These are phyloP conservation scores for Corylus heterophylla DNA, from an alignment of 306 rosid species.

Conservation along the genomic window DNA sequence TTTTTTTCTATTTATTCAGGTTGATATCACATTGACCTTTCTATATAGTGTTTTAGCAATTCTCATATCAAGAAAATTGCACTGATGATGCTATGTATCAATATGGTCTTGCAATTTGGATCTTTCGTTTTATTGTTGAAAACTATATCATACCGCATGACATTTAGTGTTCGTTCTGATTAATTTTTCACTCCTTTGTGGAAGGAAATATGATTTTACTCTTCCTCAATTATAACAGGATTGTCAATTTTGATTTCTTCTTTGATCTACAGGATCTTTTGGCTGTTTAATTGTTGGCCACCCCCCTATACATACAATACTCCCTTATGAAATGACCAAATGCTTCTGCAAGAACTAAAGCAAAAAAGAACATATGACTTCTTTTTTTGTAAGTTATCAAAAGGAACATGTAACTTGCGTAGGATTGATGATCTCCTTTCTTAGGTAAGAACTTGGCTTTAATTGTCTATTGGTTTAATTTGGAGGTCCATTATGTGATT, in stretches of 20 bases:
- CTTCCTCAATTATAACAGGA: neutral
- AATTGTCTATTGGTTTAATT: neutral
- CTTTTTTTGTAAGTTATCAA: too few relatives aligned
- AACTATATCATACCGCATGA: neutral
- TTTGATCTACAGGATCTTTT: neutral
- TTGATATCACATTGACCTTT: neutral
- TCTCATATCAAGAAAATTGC: neutral
- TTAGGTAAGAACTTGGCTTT: neutral
- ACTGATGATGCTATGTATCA: neutral
- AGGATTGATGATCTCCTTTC: neutral
- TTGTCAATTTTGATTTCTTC: neutral
- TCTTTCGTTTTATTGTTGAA: neutral
- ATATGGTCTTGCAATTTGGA: neutral
- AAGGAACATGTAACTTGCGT: neutral
- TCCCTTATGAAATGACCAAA: neutral
- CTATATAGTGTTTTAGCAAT: neutral
- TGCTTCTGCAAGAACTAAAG: conserved; percentile 4
- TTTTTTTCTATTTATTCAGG: neutral
- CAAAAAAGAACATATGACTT: neutral
- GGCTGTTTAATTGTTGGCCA: neutral
- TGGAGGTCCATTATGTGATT: neutral
- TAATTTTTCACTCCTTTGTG: neutral
- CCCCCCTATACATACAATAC: neutral
- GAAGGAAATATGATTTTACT: neutral
- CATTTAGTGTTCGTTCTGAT: neutral